phyloP scores from a whole-genome alignment of 345 rosid genomes.

The Citrus sinensis region DVS_A1.0 CM039162.1:16723001-16723500 shows the following conservation, averaged over 20 bases:
- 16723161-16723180: not conserved
- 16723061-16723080: not conserved
- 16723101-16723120: not conserved
- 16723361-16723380: not conserved
- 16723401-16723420: not conserved
- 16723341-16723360: not conserved
- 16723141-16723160: not conserved
- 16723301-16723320: not conserved
- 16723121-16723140: not conserved
- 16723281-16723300: constrained; percentile 13
- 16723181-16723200: not conserved
- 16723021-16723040: not conserved
- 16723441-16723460: not conserved
- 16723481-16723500: not conserved
- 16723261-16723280: constrained; percentile 1
- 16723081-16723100: not conserved
- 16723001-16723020: not conserved
- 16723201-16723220: not conserved
- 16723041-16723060: constrained; percentile 3
- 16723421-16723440: not conserved
- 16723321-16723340: not conserved
- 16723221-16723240: constrained; percentile 5
- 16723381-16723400: not conserved
- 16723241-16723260: not conserved
- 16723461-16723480: not conserved